Conservation (phyloP, 768 basidiomycete genomes). For the Lactarius sp. region DNA sequence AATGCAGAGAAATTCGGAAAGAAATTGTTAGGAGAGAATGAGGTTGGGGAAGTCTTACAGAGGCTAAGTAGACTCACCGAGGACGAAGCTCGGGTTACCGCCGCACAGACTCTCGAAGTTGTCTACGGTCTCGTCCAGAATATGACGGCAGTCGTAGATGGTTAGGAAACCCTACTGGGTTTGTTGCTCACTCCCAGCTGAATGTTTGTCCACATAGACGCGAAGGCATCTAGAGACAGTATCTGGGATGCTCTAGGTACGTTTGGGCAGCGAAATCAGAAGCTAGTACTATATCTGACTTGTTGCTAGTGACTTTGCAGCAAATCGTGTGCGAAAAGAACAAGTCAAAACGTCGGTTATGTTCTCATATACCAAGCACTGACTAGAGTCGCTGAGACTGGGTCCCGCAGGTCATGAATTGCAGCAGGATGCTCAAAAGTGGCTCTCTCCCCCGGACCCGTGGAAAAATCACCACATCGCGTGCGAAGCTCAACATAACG, state of each 20-base stretch:
- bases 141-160: background rate
- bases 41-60: background rate
- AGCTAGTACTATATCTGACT: background rate
- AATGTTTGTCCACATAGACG: background rate
- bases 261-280: background rate
- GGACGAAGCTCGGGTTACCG: constrained; percentile 2
- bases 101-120: constrained; percentile 1
- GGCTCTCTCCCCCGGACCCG: constrained; percentile 9
- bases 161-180: background rate
- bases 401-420: background rate
- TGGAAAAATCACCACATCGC: background rate
- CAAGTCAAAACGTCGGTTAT: background rate
- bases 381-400: too few relatives aligned
- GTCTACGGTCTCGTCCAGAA: background rate
- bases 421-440: background rate
- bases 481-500: too few relatives aligned
- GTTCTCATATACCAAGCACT: background rate
- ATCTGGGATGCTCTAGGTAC: background rate
- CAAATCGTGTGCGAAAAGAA: background rate
- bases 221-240: background rate
- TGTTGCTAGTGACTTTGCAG: background rate
- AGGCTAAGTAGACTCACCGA: background rate
- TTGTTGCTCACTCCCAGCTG: background rate
- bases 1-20: background rate
- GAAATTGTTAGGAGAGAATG: constrained; percentile 1